Conservation (phyloP, 176 grass and related monocot genomes). For the Triticum urartu region DNA sequence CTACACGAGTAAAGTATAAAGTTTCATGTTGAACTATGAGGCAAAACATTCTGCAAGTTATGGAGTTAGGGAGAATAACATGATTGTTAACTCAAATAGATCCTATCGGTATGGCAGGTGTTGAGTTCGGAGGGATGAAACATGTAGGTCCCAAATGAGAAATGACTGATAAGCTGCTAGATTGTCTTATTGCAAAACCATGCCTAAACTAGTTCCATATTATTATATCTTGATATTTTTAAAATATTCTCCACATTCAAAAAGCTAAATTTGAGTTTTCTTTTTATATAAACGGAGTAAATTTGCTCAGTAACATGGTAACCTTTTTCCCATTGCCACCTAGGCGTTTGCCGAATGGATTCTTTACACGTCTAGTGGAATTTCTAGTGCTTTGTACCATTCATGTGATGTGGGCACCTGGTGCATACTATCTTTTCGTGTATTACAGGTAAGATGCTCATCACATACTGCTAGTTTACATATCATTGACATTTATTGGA, state of each 20-base stretch:
- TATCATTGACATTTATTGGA: conserved; percentile 1
- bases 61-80: neutral
- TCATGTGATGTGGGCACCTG: conserved; percentile 95
- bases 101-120: neutral
- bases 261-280: neutral
- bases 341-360: conserved; percentile 98
- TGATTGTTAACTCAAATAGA: conserved; percentile 1
- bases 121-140: conserved; percentile 15
- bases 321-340: conserved; percentile 14
- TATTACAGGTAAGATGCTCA: conserved; percentile 67
- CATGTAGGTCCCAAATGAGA: neutral
- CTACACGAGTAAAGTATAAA: neutral
- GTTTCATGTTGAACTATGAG: neutral
- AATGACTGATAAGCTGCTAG: neutral
- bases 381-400: conserved; percentile 92
- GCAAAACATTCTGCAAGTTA: conserved; percentile 9
- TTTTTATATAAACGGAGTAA: neutral
- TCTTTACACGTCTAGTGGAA: conserved; percentile 90
- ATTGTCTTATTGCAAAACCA: neutral
- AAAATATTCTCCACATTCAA: conserved; percentile 3
- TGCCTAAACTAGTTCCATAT: neutral
- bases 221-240: conserved; percentile 14
- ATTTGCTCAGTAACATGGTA: conserved; percentile 28
- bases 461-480: conserved; percentile 4
- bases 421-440: conserved; percentile 89